Evolutionary conservation across 257 asterid genomes (phyloP).

Genomic region (Solanum bulbocastanum): DNA sequence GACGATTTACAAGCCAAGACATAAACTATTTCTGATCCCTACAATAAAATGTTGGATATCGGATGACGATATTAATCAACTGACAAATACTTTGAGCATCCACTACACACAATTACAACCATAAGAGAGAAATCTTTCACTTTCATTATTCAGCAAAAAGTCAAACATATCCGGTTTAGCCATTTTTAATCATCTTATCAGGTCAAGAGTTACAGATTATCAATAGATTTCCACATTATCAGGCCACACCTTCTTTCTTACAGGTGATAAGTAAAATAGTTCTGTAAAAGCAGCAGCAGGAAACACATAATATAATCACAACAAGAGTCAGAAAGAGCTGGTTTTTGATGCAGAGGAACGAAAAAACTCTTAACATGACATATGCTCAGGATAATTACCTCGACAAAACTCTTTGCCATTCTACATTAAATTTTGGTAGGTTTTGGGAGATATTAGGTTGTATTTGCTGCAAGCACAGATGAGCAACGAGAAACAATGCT

Average conservation of each 20-base stretch:
- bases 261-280: neutral
- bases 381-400: neutral
- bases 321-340: neutral
- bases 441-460: neutral
- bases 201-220: neutral
- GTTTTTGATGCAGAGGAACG: neutral
- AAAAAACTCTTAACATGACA: neutral
- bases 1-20: neutral
- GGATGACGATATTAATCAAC: neutral
- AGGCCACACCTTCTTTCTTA: neutral
- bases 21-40: neutral
- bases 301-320: neutral
- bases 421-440: neutral
- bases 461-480: neutral
- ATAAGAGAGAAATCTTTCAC: neutral
- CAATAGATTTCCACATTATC: neutral
- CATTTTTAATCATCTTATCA: neutral
- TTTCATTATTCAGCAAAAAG: neutral
- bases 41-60: neutral
- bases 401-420: neutral
- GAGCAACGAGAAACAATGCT: neutral
- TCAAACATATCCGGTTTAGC: neutral
- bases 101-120: neutral
- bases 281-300: neutral
- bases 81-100: neutral